Base-by-base conservation (phyloP, 257 asterid species). In the Jaltomata sinuosa region DNA sequence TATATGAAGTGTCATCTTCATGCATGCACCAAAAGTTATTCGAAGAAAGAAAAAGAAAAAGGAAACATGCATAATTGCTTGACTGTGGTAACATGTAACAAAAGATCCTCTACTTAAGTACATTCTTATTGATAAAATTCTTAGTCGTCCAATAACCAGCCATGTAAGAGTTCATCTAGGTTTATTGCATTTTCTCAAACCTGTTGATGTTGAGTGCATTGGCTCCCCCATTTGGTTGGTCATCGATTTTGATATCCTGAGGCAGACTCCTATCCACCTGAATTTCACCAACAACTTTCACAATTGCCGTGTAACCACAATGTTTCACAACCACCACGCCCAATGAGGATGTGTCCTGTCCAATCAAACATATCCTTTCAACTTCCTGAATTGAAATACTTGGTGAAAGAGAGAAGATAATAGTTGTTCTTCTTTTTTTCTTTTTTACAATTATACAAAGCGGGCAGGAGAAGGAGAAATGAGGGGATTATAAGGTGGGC, bases 151-250 rank as follows among this genome's bases (percentile, higher is more conserved):
- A 77, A 77, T 18, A 50, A 49, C 62, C 27, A 8, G 22, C 62
- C 42, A 77, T 49, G 49, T 77, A 49, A 50, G 47, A 47, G 62
- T 77, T 49, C 27, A 49, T 49, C 25, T 18, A 77, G 64, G 64
- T 77, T 77, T 77, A 49, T 8, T 4, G 64, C 45, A 49, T 77
- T 34, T 54, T 64, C 31, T 22, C 27, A 80, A 87, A 97, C 99
- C 99, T 95, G 93, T 93, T 97, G 89, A 97, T 85, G 83, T 94
- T 97, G 67, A 97, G 98, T 64, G 98, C 95, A 87, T 94, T 95
- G 34, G 97, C 98, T 76, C 99, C 99, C 77, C 99, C 99, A 84
- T 93, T 97, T 31, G 91, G 91, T 89, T 94, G 97, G 82, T 97
- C 99, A 84, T 90, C 93, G 65, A 94, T 89, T 83, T 87, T 91